phyloP scores from a whole-genome alignment of 805 yeast species.

The Metschnikowia drakensbergensis region DNA sequence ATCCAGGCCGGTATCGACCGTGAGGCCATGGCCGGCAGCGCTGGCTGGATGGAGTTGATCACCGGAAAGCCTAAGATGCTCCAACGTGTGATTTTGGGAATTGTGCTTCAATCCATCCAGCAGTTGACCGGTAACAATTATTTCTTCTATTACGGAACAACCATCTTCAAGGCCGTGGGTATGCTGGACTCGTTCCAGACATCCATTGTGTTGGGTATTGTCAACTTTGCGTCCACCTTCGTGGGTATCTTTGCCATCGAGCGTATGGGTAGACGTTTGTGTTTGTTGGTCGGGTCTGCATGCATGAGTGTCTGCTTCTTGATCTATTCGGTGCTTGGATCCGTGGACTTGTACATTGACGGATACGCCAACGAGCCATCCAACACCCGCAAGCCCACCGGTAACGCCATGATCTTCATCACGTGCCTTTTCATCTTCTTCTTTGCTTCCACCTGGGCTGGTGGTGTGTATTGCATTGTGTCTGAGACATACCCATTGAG shows the following conservation, averaged over 20 bases:
- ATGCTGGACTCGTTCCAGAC: slow-evolving; percentile 52
- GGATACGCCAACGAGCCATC: slow-evolving; percentile 24
- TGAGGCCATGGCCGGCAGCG: slow-evolving; percentile 60
- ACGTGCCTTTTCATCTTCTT: slow-evolving; percentile 62
- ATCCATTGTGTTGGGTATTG: slow-evolving; percentile 51
- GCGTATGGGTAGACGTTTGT: slow-evolving; percentile 49
- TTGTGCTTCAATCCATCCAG: slow-evolving; percentile 56
- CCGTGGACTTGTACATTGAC: slow-evolving; percentile 41
- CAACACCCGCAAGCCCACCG: slow-evolving; percentile 46
- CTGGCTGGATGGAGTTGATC: slow-evolving; percentile 60
- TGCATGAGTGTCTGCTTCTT: slow-evolving; percentile 56
- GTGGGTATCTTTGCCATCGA: slow-evolving; percentile 51
- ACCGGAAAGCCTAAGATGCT: slow-evolving; percentile 62
- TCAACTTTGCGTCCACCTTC: slow-evolving; percentile 53
- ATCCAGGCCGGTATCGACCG: slow-evolving; percentile 60
- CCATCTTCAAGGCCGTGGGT: slow-evolving; percentile 51
- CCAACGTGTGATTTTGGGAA: slow-evolving; percentile 54
- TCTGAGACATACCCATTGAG: slow-evolving; percentile 68
- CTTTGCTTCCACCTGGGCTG: slow-evolving; percentile 78
- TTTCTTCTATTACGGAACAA: slow-evolving; percentile 59
- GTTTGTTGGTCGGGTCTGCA: slow-evolving; percentile 48
- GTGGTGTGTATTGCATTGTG: slow-evolving; percentile 61
- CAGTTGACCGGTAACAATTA: slow-evolving; percentile 62
- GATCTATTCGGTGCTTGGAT: slow-evolving; percentile 59
- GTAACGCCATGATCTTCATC: slow-evolving; percentile 59